Conservation (phyloP, 768 basidiomycete genomes). For the Kwoniella bestiolae region DNA sequence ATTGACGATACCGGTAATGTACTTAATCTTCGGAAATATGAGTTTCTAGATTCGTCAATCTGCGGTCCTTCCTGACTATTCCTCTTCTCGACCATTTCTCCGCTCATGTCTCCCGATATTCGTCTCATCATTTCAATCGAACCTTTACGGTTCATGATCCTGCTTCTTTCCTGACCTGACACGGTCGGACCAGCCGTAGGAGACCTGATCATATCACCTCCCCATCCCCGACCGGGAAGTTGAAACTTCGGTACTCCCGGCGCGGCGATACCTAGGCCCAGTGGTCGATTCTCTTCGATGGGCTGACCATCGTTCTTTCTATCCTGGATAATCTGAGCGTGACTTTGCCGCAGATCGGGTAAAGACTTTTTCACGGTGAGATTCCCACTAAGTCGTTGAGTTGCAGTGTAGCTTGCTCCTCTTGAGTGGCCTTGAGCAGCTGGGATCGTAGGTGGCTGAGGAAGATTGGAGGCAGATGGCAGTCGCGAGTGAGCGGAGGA, state of each 20-base stretch:
- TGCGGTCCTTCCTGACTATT: constrained; percentile 42
- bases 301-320: constrained; percentile 37
- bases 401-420: constrained; percentile 52
- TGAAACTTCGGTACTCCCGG: constrained; percentile 27
- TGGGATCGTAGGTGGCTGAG: constrained; percentile 40
- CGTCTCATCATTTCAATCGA: constrained; percentile 42
- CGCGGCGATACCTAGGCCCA: constrained; percentile 42
- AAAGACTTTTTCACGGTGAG: constrained; percentile 74
- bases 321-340: constrained; percentile 58
- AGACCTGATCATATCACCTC: constrained; percentile 21
- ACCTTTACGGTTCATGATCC: constrained; percentile 27
- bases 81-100: constrained; percentile 19
- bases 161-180: constrained; percentile 10
- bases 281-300: constrained; percentile 24
- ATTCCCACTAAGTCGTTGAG: constrained; percentile 43
- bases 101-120: constrained; percentile 21
- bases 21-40: constrained; percentile 92
- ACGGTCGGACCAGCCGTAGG: constrained; percentile 13
- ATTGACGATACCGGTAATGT: constrained; percentile 69
- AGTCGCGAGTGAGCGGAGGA: constrained; percentile 61
- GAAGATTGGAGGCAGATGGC: constrained; percentile 62
- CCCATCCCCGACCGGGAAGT: constrained; percentile 18
- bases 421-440: constrained; percentile 38
- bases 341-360: constrained; percentile 72
- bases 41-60: constrained; percentile 79